Percentiles rank a stretch among this genome's conserved stretches.
phyloP scores from a whole-genome alignment of 169 alveolate genomes.

The Theileria equi region DNA sequence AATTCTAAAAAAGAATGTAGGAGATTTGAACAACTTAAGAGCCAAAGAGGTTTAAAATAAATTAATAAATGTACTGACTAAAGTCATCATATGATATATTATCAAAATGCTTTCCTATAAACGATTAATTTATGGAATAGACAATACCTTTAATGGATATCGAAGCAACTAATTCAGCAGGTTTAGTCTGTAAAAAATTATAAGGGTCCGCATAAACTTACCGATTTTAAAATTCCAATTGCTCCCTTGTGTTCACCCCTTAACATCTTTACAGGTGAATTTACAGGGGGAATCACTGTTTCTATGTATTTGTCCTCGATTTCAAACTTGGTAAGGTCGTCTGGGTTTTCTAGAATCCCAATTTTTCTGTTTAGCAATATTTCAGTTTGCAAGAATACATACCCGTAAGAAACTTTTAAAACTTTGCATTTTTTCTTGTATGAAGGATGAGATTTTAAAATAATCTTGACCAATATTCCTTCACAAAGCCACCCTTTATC shows the following conservation, averaged over 20 bases:
- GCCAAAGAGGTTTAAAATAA: background rate
- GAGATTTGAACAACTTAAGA: background rate
- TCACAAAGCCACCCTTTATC: constrained; percentile 31
- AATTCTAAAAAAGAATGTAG: constrained; percentile 2
- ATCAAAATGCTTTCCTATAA: constrained; percentile 25
- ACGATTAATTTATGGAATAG: background rate
- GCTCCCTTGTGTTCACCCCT: constrained; percentile 40
- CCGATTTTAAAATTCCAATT: constrained; percentile 23
- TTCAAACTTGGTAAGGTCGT: constrained; percentile 40
- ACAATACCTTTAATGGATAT: constrained; percentile 1
- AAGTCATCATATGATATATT: constrained; percentile 43
- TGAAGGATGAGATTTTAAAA: constrained; percentile 38
- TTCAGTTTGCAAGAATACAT: background rate
- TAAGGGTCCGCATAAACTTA: constrained; percentile 28
- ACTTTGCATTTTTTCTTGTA: constrained; percentile 59
- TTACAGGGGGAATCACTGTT: constrained; percentile 54
- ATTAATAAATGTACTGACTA: constrained; percentile 24
- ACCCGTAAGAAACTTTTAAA: constrained; percentile 21
- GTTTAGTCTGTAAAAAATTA: background rate
- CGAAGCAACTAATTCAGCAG: constrained; percentile 25
- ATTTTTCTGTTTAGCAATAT: background rate
- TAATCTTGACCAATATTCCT: constrained; percentile 48
- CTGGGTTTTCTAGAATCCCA: constrained; percentile 33
- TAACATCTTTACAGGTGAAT: constrained; percentile 33
- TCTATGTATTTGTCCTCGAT: constrained; percentile 48